phyloP scores from a whole-genome alignment of 352 stramenopile genomes.

The Phytophthora pseudosyringae region DNA sequence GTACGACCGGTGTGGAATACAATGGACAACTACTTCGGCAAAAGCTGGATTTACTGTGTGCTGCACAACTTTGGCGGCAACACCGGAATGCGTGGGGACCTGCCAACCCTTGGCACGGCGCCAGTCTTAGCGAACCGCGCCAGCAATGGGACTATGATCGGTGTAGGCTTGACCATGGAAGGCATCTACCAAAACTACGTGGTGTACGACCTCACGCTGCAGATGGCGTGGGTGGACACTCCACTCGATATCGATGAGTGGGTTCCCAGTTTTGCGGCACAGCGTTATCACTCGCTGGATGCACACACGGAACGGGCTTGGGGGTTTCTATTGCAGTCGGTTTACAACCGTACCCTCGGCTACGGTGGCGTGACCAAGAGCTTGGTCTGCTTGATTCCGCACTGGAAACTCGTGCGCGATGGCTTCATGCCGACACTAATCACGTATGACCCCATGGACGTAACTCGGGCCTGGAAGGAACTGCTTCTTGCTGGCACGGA shows the following conservation, averaged over 20 bases:
- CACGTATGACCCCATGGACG: slow-evolving; percentile 71
- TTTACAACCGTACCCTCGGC: slow-evolving; percentile 76
- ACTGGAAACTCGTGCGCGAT: slow-evolving; percentile 68
- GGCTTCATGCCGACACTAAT: slow-evolving; percentile 81
- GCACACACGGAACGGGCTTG: slow-evolving; percentile 60
- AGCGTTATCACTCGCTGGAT: slow-evolving; percentile 68
- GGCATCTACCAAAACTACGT: slow-evolving; percentile 90
- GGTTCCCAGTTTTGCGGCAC: slow-evolving; percentile 57
- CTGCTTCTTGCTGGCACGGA: slow-evolving; percentile 51
- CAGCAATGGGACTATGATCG: slow-evolving; percentile 76
- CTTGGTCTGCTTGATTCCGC: slow-evolving; percentile 67
- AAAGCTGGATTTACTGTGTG: slow-evolving; percentile 87
- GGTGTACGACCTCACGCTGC: slow-evolving; percentile 78
- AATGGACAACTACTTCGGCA: slow-evolving; percentile 83
- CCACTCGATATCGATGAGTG: slow-evolving; percentile 53
- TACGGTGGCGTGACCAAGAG: slow-evolving; percentile 82
- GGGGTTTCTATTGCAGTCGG: slow-evolving; percentile 55
- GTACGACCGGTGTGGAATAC: slow-evolving; percentile 73
- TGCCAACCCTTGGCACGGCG: slow-evolving; percentile 61
- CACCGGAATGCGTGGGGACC: slow-evolving; percentile 76
- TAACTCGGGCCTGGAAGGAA: slow-evolving; percentile 63
- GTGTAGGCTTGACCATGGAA: slow-evolving; percentile 84
- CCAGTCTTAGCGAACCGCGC: slow-evolving; percentile 48
- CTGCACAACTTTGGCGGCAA: slow-evolving; percentile 87
- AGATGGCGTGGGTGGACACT: slow-evolving; percentile 70